Percentiles rank a stretch among this genome's conserved stretches.
phyloP scores from a whole-genome alignment of 495 filamentous ascomycete species.

The Aspergillus funiculosus region DNA sequence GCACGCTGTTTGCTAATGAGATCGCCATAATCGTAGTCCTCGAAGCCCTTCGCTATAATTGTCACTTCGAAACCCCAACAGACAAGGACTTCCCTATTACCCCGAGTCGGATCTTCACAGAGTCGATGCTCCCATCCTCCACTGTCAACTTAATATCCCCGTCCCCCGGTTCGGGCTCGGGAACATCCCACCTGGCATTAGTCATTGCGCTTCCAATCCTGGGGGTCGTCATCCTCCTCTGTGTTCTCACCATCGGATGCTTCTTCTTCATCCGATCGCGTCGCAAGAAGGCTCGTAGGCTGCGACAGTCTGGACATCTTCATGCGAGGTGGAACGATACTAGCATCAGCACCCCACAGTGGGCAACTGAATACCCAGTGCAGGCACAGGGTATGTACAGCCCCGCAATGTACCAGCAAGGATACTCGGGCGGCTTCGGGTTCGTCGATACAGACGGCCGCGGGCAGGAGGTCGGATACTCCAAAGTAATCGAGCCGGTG shows the following conservation, averaged over 20 bases:
- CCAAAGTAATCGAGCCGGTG: conserved; percentile 9
- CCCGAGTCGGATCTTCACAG: conserved; percentile 42
- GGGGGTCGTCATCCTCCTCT: conserved; percentile 12
- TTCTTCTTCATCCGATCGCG: conserved; percentile 16
- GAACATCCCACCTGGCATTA: conserved; percentile 36
- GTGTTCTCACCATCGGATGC: conserved; percentile 9
- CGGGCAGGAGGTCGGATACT: conserved; percentile 17
- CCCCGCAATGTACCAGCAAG: conserved; percentile 8
- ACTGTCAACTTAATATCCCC: conserved; percentile 25
- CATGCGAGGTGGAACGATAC: conserved; percentile 14
- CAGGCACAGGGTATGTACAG: conserved; percentile 14
- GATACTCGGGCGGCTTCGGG: conserved; percentile 21
- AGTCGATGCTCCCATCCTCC: conserved; percentile 34
- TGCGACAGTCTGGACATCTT: conserved; percentile 6
- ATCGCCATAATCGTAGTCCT: conserved; percentile 35
- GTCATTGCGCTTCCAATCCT: conserved; percentile 45
- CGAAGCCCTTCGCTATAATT: conserved; percentile 46
- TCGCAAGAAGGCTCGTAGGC: conserved; percentile 9
- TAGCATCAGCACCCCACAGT: conserved; percentile 12
- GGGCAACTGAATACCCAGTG: conserved; percentile 14
- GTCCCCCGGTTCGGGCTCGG: conserved; percentile 14
- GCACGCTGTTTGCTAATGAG: no score
- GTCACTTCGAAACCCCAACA: conserved; percentile 35
- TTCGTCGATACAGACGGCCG: conserved; percentile 28
- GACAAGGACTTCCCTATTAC: conserved; percentile 36